Evolutionary conservation across 1,284 basidiomycete species (phyloP), one percentile per base, ranked within the genome.

Genomic region (Cutaneotrichosporon sp.): DNA sequence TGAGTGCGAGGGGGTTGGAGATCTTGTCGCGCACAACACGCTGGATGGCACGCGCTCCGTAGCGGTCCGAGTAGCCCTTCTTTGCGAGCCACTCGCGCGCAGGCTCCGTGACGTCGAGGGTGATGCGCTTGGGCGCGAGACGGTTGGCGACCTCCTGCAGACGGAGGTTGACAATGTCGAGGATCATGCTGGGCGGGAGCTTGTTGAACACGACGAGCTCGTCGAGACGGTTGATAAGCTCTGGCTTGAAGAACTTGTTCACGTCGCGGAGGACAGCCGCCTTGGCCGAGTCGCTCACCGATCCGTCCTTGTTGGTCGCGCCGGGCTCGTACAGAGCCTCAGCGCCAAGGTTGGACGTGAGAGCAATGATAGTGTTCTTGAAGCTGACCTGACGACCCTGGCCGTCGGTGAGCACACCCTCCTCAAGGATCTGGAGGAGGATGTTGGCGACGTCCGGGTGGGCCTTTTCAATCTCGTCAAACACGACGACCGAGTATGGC

Each of bases 381-480:
- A 76, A 76, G 52, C 70, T 74, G 60, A 76, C 72, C 53, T 69
- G 61, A 42, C 61, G 59, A 30, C 73, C 73, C 60, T 60, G 58
- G 42, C 60, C 59, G 68, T 97, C 92, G 1, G 90, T 94, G 56
- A 96, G 79, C 51, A 78, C 83, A 10, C 92, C 92, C 72, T 97
- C 92, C 64, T 97, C 91, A 33, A 97, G 81, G 52, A 97, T 87
- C 72, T 96, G 92, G 4, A 97, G 80, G 13, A 96, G 78, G 55
- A 94, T 89, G 83, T 93, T 89, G 1, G 87, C 82, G 22, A 96
- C 90, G 63, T 92, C 90, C 1, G 56, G 88, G 73, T 91, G 89
- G 1, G 90, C 90, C 73, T 94, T 93, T 75, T 94, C 91, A 34
- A 94, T 81, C 72, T 93, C 90, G 66, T 94, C 90, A 52, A 72